Evolutionary conservation across 306 rosid species (phyloP).

Genomic region (Begonia fuchsioides): DNA sequence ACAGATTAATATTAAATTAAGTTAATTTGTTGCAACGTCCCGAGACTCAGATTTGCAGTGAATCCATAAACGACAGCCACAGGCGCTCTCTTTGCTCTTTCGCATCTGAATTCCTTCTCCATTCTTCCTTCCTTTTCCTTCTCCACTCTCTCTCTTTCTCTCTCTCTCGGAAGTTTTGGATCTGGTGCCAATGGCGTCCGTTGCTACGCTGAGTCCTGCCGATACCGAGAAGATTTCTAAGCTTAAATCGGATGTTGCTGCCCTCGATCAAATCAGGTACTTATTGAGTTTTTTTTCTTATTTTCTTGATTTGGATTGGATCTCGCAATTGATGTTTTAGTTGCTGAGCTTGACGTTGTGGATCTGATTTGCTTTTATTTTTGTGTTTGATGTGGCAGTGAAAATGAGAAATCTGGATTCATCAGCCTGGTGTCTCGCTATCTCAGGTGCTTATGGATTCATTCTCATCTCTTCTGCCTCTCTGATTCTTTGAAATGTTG

Average conservation of each 20-base stretch:
- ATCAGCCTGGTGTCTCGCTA: conserved; percentile 79
- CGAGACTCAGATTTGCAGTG: too few relatives aligned
- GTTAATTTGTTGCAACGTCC: too few relatives aligned
- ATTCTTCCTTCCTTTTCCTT: background rate
- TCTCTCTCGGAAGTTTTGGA: conserved; percentile 9
- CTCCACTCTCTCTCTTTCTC: background rate
- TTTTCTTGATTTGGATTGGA: background rate
- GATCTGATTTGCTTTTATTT: conserved; percentile 16
- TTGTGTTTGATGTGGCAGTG: conserved; percentile 25
- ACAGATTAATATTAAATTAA: too few relatives aligned
- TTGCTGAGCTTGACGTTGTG: conserved; percentile 6
- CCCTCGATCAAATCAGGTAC: conserved; percentile 69
- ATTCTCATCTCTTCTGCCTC: too few relatives aligned
- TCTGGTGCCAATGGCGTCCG: conserved; percentile 34
- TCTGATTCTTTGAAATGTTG: too few relatives aligned
- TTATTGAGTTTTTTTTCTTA: background rate
- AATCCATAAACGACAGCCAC: too few relatives aligned
- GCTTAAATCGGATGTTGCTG: conserved; percentile 56
- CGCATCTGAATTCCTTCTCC: too few relatives aligned
- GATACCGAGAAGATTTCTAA: conserved; percentile 37
- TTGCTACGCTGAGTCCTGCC: conserved; percentile 31
- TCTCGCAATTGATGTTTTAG: background rate
- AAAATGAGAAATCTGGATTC: conserved; percentile 77
- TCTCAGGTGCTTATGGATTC: conserved; percentile 38
- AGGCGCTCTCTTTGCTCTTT: too few relatives aligned